phyloP scores from a whole-genome alignment of 305 asterid species.

The Solanum hybrid region DNA sequence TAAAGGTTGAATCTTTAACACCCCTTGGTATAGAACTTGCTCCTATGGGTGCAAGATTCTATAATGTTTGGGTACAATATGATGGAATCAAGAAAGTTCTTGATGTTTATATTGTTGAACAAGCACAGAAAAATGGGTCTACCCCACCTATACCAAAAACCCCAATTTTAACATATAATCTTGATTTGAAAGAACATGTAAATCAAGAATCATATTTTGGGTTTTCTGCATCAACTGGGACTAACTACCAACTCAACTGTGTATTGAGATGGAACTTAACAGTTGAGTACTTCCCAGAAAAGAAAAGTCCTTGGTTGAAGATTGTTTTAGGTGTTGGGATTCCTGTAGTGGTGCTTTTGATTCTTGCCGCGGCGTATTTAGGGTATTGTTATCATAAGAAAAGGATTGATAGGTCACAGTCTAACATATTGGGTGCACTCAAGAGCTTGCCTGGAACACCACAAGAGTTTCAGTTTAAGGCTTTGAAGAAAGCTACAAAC shows the following conservation, averaged over 20 bases:
- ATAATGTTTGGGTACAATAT: conserved; percentile 78
- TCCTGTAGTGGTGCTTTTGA: conserved; percentile 28
- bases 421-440: conserved; percentile 50
- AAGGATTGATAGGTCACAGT: conserved; percentile 19
- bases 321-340: conserved; percentile 40
- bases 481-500: conserved; percentile 72
- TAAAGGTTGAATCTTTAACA: conserved; percentile 7
- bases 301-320: conserved; percentile 4
- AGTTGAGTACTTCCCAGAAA: conserved; percentile 31
- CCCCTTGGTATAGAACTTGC: conserved; percentile 42
- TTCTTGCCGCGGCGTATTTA: conserved; percentile 24
- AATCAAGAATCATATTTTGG: conserved; percentile 67
- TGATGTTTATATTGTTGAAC: conserved; percentile 47
- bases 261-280: conserved; percentile 79
- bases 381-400: conserved; percentile 25
- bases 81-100: conserved; percentile 36
- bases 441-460: conserved; percentile 79
- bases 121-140: conserved; percentile 22
- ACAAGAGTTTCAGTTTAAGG: conserved; percentile 56
- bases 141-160: conserved; percentile 53
- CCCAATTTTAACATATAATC: conserved; percentile 22
- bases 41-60: conserved; percentile 25
- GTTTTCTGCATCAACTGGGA: conserved; percentile 81
- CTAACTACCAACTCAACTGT: conserved; percentile 42
- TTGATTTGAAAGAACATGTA: conserved; percentile 32